Conservation (phyloP, 73 alveolate species). For the Paramecium pentaurelia region DNA sequence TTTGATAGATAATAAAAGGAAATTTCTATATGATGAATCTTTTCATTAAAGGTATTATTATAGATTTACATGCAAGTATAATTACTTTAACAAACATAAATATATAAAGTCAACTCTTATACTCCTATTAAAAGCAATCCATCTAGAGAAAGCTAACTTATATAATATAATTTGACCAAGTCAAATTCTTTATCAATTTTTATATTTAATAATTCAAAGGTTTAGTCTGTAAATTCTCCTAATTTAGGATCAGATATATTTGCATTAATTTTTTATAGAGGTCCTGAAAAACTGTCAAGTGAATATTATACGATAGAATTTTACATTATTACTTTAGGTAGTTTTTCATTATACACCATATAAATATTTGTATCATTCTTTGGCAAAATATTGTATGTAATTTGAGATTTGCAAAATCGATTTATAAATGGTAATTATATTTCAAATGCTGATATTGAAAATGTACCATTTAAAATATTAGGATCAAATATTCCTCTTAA, state of each 20-base stretch:
- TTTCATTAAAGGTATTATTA: neutral
- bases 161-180: neutral
- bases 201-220: neutral
- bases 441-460: neutral
- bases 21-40: neutral
- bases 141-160: neutral
- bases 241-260: neutral
- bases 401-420: neutral
- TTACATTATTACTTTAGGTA: neutral
- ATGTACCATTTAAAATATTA: neutral
- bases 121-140: neutral
- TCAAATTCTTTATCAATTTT: neutral
- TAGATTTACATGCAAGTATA: neutral
- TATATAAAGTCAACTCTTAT: neutral
- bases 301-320: neutral
- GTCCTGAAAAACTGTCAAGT: neutral
- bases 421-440: neutral
- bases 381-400: neutral
- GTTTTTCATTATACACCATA: neutral
- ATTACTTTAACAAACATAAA: neutral
- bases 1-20: neutral
- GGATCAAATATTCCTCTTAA: neutral
- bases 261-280: neutral
- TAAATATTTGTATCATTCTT: neutral
- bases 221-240: neutral